Conservation (phyloP, 1,284 basidiomycete genomes). For the Apiotrichum porosum region DNA sequence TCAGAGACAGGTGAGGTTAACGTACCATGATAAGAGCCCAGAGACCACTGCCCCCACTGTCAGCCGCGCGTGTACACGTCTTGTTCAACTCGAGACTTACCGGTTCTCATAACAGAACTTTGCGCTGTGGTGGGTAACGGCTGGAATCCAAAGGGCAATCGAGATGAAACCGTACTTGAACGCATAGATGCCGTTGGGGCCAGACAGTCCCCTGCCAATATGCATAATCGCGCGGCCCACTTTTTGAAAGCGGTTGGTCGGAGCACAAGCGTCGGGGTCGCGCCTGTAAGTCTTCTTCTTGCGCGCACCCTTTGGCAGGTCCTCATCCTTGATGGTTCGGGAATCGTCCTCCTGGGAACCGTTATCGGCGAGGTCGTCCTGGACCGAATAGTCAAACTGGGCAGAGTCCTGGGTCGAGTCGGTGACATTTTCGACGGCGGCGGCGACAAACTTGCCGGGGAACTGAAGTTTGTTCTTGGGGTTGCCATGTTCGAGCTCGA, state of each 20-base stretch:
- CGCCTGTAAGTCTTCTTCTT: no score
- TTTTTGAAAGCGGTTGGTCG: constrained; percentile 35
- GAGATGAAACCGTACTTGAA: constrained; percentile 58
- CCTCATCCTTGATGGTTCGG: not conserved
- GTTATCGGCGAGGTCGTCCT: constrained; percentile 3
- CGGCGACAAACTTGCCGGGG: constrained; percentile 49
- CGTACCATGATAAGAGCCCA: constrained; percentile 61
- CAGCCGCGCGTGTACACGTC: not conserved
- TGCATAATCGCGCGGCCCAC: constrained; percentile 24
- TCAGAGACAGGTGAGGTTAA: not conserved
- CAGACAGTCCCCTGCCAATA: constrained; percentile 25
- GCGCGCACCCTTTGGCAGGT: not conserved
- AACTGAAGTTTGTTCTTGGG: constrained; percentile 48
- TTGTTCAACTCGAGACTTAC: constrained; percentile 7
- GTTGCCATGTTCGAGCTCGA: constrained; percentile 41
- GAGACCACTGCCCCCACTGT: no score
- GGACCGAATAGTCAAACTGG: not conserved
- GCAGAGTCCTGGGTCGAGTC: constrained; percentile 9
- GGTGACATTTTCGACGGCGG: constrained; percentile 39
- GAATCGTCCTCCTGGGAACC: no score
- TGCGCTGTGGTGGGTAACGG: constrained; percentile 48
- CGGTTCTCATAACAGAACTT: constrained; percentile 47
- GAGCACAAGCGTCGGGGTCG: constrained; percentile 43
- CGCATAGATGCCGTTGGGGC: constrained; percentile 50
- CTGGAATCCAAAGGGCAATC: constrained; percentile 58